Percentiles rank a stretch among this genome's conserved stretches.
These are phyloP conservation scores for Nemania bipapillata DNA, from an alignment of 2,329 filamentous ascomycete genomes.

Conservation along the genomic window DNA sequence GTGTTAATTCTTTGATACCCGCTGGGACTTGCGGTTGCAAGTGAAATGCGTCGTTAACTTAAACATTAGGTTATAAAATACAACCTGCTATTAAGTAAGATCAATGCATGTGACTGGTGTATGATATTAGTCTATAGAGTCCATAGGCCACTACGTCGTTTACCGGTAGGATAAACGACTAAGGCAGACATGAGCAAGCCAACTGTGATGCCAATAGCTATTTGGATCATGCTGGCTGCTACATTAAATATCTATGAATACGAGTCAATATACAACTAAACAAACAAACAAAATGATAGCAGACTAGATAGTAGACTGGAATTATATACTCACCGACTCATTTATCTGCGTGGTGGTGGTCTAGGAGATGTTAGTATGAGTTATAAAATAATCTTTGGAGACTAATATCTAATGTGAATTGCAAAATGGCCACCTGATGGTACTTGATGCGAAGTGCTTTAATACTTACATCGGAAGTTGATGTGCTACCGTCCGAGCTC, in stretches of 20 bases:
- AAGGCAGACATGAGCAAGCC: slow-evolving; percentile 67
- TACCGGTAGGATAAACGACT: slow-evolving; percentile 67
- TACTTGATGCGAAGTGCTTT: neutral
- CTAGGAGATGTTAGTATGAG: slow-evolving; percentile 29
- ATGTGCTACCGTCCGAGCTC: slow-evolving; percentile 54
- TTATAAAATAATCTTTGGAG: neutral
- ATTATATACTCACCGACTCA: slow-evolving; percentile 29
- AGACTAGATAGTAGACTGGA: no score
- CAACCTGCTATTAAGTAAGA: neutral
- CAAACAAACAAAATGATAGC: neutral
- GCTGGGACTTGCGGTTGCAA: neutral
- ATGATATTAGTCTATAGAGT: slow-evolving; percentile 35
- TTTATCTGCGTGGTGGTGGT: slow-evolving; percentile 26
- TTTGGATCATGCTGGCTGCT: slow-evolving; percentile 68
- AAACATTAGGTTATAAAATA: neutral
- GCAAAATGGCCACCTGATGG: no score
- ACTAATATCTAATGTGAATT: neutral
- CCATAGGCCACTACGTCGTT: slow-evolving; percentile 66
- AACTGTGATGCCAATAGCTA: slow-evolving; percentile 71
- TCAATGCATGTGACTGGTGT: neutral
- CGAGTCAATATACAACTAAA: slow-evolving; percentile 13
- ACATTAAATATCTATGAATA: slow-evolving; percentile 59
- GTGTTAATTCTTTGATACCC: neutral
- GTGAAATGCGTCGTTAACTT: neutral
- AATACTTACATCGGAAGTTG: slow-evolving; percentile 46